Base-by-base conservation (phyloP, 495 filamentous ascomycete species). In the Bryoglossum gracile region DNA sequence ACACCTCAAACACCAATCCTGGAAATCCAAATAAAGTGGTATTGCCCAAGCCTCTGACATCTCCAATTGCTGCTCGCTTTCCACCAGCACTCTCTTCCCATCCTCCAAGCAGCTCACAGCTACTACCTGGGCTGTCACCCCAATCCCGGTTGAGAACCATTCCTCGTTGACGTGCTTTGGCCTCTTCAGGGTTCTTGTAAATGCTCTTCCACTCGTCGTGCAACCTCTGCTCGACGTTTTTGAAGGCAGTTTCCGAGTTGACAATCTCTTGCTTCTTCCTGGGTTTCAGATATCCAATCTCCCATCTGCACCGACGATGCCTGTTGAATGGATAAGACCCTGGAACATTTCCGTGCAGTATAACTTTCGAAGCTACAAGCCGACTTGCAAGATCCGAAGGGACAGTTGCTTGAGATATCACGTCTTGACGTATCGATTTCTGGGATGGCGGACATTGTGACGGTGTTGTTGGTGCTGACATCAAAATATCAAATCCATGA, bases 261-360 rank as follows among this genome's bases (percentile, higher is more conserved):
- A 87, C 38, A n/a, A 52, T 40, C 42, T 57, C 24, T 52, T 59
- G 54, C 23, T 40, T 38, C 14, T 46, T 42, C 11, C 30, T 30
- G 1, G 44, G 25, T 23, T 48, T 39, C 13, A 83, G 62, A 49
- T 87, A 78, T 39, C 74, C 65, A 38, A 98, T 81, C 45, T 77
- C 78, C 92, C 92, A 98, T 23, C 89, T 80, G 54, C 83, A 88
- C 51, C 92, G 78, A 8, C 92, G 83, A 63, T 97, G 88, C 19
- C 92, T 78, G 63, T 98, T 95, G 69, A 98, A 98, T 4, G 89
- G 84, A 67, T 96, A 96, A 3, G 89, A 94, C 0, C 92, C 92
- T 3, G 92, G 92, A 2, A 98, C 81, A 58, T 98, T 98, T 24
- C 82, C 87, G 65, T 98, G 92, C 1, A 97, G 68, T 35, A 95